A percentile compares a stretch with the other conserved stretches of the same genome.
phyloP scores from a whole-genome alignment of 108 stramenopile genomes.

The Skeletonema potamos region DNA sequence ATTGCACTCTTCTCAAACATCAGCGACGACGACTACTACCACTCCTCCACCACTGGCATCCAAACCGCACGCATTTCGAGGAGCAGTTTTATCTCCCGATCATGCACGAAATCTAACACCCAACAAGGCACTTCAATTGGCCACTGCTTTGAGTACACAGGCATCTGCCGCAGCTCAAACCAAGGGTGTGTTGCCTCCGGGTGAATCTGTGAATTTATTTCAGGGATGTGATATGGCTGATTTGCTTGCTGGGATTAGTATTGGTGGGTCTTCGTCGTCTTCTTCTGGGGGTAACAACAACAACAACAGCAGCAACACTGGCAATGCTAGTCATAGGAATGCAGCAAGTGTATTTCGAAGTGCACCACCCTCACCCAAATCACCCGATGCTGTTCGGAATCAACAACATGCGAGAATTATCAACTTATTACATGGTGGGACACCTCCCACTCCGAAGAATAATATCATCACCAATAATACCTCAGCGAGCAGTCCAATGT shows the following conservation, averaged over 20 bases:
- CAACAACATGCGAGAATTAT: background rate
- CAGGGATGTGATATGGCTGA: slow-evolving; percentile 5
- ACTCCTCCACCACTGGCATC: slow-evolving; percentile 46
- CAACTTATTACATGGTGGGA: background rate
- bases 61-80: slow-evolving; percentile 83
- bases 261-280: background rate
- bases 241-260: background rate
- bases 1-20: background rate
- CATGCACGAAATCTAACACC: slow-evolving; percentile 74
- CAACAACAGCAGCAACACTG: background rate
- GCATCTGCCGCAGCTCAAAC: slow-evolving; percentile 27
- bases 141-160: slow-evolving; percentile 54
- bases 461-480: slow-evolving; percentile 16
- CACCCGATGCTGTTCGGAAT: background rate
- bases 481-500: background rate
- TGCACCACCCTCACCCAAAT: background rate
- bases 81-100: slow-evolving; percentile 79
- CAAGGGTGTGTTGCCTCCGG: slow-evolving; percentile 12
- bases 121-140: slow-evolving; percentile 57
- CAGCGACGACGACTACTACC: background rate
- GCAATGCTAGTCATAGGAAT: background rate
- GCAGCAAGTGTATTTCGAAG: background rate
- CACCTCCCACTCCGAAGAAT: slow-evolving; percentile 13
- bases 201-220: slow-evolving; percentile 9
- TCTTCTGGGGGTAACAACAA: no score